Evolutionary conservation across 345 rosid species (phyloP).

Genomic region (Psidium friedrichsthalianum): DNA sequence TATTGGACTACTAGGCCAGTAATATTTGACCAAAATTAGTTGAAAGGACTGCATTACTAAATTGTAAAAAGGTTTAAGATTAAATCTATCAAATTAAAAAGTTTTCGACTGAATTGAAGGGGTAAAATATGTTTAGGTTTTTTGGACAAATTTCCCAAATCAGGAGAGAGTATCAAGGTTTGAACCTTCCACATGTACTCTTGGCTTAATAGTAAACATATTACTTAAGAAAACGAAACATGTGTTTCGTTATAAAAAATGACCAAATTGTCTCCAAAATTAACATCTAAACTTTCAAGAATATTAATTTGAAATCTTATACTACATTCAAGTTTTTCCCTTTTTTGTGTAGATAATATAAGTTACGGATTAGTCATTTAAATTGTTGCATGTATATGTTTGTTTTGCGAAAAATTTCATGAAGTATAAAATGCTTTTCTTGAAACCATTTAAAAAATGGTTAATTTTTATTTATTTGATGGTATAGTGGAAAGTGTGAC

Average conservation of each 20-base stretch:
- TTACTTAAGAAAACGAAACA: neutral
- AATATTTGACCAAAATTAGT: neutral
- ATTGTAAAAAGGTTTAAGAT: neutral
- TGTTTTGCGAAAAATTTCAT: neutral
- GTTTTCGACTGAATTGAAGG: neutral
- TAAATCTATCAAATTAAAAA: neutral
- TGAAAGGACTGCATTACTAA: fast-evolving
- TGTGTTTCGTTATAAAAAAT: neutral
- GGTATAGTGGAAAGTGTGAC: neutral
- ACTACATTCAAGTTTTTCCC: neutral
- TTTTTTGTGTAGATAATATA: neutral
- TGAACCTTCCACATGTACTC: neutral
- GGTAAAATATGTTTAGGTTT: neutral
- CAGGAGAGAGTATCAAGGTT: neutral
- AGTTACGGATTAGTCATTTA: neutral
- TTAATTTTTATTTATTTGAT: neutral
- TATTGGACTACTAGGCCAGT: neutral
- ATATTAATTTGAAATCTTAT: neutral
- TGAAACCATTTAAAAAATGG: neutral
- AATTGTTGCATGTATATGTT: neutral
- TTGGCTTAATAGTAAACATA: neutral
- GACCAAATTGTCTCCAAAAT: neutral
- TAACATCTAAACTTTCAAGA: neutral
- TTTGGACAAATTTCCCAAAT: neutral
- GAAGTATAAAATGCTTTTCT: neutral